Conservation (phyloP, 768 basidiomycete species). For the Basidioascus undulatus region DNA sequence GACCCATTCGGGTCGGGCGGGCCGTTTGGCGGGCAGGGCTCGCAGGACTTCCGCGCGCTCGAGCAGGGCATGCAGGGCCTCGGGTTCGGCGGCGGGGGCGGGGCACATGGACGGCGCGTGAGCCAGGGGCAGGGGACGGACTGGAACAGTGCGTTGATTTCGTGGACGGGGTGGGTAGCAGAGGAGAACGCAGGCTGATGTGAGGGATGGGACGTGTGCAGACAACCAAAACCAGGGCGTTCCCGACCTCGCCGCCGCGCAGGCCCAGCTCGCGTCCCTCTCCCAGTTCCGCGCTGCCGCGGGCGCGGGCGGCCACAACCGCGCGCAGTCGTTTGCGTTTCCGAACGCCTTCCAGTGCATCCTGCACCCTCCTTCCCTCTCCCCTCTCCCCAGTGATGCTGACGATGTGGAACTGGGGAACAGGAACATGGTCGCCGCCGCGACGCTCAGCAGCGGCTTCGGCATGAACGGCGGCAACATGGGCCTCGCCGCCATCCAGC, state of each 20-base stretch:
- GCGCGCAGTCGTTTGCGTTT: constrained; percentile 30
- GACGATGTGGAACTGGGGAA: constrained; percentile 13
- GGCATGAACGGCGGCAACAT: constrained; percentile 53
- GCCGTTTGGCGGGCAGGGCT: constrained; percentile 24
- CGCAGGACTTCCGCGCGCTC: constrained; percentile 22
- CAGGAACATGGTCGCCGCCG: constrained; percentile 77
- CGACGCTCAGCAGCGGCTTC: constrained; percentile 64
- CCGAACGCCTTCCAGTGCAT: constrained; percentile 68
- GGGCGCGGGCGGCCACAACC: constrained; percentile 54
- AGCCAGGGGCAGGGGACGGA: constrained; percentile 1
- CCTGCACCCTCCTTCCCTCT: constrained; percentile 29
- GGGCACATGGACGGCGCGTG: constrained; percentile 22
- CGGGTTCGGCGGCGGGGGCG: constrained; percentile 57
- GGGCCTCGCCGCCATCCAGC: constrained; percentile 51
- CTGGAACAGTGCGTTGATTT: neutral
- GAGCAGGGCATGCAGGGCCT: constrained; percentile 2
- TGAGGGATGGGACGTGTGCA: no score
- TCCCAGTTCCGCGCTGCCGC: constrained; percentile 92
- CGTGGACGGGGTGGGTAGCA: constrained; percentile 8
- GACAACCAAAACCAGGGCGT: constrained; percentile 7
- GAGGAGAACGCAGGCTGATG: no score
- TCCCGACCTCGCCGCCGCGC: constrained; percentile 81
- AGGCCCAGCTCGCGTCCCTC: constrained; percentile 83
- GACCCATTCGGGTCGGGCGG: constrained; percentile 1
- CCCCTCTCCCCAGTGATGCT: constrained; percentile 14